Evolutionary conservation across 2,329 filamentous ascomycete genomes (phyloP), one percentile per base, ranked within the genome.

Genomic region (Madurella mycetomatis): DNA sequence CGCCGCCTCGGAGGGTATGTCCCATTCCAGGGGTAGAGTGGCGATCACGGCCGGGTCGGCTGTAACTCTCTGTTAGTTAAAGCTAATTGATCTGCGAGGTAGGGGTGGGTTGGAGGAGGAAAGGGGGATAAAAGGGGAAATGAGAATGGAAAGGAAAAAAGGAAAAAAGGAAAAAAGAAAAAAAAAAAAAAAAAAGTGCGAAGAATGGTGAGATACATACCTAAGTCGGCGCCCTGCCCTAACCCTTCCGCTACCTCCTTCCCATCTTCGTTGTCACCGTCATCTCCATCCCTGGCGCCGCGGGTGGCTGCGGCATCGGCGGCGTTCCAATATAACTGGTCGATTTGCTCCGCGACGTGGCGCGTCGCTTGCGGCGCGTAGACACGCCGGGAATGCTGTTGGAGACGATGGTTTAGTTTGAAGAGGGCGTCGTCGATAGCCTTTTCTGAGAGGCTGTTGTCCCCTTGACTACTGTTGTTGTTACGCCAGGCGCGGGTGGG

Each of bases 291-390:
- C 13, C 72, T 70, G 5, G 69, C 69, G 0, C 53, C 62, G 2
- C 60, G 56, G 12, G 61, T 57, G 1, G 65, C n/a, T n/a, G n/a
- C 65, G 4, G 62, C 60, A 0, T 60, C 73, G 5, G 72, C 76
- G 1, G 72, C 71, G 41, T 73, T 71, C 68, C 78, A 78, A 67
- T 89, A 90, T 43, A 87, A 71, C 46, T 71, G 70, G 68, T 88
- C 84, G 41, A 90, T 83, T 71, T 90, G 86, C 72, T 88, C 85
- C 1, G 86, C 85, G 16, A 90, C 79, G 63, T 88, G 84, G 37
- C 86, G 79, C 49, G 79, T 82, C n/a, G 86, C 84, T 62, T 87
- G 84, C 0, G 84, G 79, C 15, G 83, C 79, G 66, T 88, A 88
- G 5, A 83, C 83, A 52, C 83, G 78, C 37, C 80, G 81, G 31